Base-by-base conservation (phyloP, 805 yeast species). In the Zygotorulaspora florentina region DNA sequence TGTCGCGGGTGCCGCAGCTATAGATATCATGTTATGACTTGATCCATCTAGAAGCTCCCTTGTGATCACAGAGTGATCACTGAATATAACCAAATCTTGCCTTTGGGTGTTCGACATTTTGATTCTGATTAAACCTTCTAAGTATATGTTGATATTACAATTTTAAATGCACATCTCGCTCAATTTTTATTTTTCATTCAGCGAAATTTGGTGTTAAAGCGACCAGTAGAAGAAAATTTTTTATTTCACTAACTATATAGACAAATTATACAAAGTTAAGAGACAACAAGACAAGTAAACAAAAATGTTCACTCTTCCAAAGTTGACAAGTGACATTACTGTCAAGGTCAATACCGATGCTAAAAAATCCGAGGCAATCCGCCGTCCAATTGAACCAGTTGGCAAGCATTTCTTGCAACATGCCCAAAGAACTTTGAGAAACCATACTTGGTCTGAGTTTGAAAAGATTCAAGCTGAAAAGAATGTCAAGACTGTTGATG, bases 381-480 rank as follows among this genome's bases (percentile, higher is more conserved):
- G 85, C 58, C 85, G 96, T 67, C 83, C 91, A 49, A 75, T 90
- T 52, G 99, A 93, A 73, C 98, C 99, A 31, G 96, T 91, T 56
- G 99, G 99, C 46, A 91, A 95, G 52, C 86, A 79, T 66, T 93
- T 90, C 74, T 74, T 93, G 59, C 96, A 96, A 42, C 99, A 93
- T 64, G 98, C 98, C 48, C 82, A 96, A 57, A 86, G 99, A 76
- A 80, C 95, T 44, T 76, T 90, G 59, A 83, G 96, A 72, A 96
- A 96, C 67, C 96, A 95, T 73, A 88, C 98, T 40, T 93, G 97
- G 96, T 88, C 97, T 45, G 98, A 93, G 72, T 93, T 80, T 64
- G 99, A 93, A 73, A 83, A 85, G 67, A 73, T 89, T 56, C 95
- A 90, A 76, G 96, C 96, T 50, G 95, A 84, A 65, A 82, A 80